Evolutionary conservation across 23 red algal species (phyloP).

Genomic region (Gracilaria caudata): DNA sequence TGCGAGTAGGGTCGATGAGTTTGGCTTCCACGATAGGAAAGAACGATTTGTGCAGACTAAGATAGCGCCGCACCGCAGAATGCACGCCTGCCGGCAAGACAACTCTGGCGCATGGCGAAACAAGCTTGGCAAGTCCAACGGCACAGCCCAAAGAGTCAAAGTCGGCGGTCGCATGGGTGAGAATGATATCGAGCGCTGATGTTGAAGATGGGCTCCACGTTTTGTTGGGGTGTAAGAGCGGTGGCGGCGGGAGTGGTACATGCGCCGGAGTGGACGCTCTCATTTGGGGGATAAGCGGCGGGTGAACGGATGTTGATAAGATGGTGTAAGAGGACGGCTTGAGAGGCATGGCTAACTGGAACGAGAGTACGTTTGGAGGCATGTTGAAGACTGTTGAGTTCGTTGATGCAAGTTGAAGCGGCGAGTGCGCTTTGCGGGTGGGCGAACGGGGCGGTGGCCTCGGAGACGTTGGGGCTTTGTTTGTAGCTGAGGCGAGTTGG

Average conservation of each 20-base stretch:
- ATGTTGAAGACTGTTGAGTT: not conserved
- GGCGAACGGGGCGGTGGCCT: not conserved
- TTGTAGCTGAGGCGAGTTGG: not conserved
- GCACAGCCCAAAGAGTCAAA: slow-evolving; percentile 69
- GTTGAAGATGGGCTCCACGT: slow-evolving; percentile 9
- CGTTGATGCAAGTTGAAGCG: not conserved
- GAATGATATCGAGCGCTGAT: slow-evolving; percentile 37
- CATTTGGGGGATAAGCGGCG: slow-evolving; percentile 9
- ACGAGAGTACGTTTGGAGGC: slow-evolving; percentile 19
- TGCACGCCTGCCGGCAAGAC: slow-evolving; percentile 52
- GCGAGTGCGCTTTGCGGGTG: not conserved
- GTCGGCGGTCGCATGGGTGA: slow-evolving; percentile 61
- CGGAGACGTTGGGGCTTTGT: not conserved
- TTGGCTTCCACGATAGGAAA: slow-evolving; percentile 62
- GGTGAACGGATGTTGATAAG: not conserved
- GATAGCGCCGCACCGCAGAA: slow-evolving; percentile 43
- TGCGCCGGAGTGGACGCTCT: slow-evolving; percentile 5
- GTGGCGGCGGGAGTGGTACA: not conserved
- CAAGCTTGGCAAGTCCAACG: slow-evolving; percentile 57
- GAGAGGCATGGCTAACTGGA: slow-evolving; percentile 16
- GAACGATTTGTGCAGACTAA: slow-evolving; percentile 39
- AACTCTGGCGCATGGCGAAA: not conserved
- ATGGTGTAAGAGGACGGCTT: not conserved
- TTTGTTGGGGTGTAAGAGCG: not conserved
- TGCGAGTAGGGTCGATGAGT: slow-evolving; percentile 45